These are phyloP conservation scores for Fragilariopsis cylindrus DNA, from an alignment of 108 stramenopile genomes.

Conservation along the genomic window DNA sequence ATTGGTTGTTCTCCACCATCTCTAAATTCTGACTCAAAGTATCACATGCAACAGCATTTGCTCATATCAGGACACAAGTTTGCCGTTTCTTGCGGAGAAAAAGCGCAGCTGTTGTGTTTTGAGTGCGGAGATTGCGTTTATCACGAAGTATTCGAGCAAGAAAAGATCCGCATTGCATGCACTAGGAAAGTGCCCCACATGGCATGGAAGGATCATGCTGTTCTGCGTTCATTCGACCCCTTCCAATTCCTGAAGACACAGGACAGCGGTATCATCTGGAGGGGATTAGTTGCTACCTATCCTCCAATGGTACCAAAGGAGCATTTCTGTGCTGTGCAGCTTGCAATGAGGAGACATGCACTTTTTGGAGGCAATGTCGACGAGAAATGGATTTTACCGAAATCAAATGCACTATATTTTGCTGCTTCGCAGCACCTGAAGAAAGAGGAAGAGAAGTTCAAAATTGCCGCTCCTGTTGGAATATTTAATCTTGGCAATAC, in stretches of 20 bases:
- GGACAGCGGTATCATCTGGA: conserved; percentile 77
- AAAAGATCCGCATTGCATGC: conserved; percentile 64
- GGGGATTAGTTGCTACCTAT: conserved; percentile 71
- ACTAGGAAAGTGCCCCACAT: conserved; percentile 46
- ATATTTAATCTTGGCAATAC: conserved; percentile 91
- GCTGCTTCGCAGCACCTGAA: conserved; percentile 21
- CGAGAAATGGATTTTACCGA: conserved; percentile 25
- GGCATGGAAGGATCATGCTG: conserved; percentile 55
- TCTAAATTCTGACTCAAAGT: conserved; percentile 27
- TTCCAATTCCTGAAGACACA: conserved; percentile 60
- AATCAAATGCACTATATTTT: conserved; percentile 23
- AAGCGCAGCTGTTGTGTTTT: conserved; percentile 71
- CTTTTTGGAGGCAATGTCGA: conserved; percentile 30
- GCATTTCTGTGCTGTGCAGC: conserved; percentile 49
- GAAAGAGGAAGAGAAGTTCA: conserved; percentile 21
- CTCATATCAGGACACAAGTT: conserved; percentile 67
- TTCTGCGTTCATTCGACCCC: conserved; percentile 72
- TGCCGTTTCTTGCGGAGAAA: conserved; percentile 67
- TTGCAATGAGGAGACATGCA: conserved; percentile 40
- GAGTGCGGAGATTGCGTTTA: conserved; percentile 68
- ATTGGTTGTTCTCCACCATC: conserved; percentile 57
- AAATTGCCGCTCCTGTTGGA: conserved; percentile 66
- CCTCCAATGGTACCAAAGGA: conserved; percentile 58
- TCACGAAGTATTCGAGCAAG: conserved; percentile 76
- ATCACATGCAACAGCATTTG: conserved; percentile 65